These are phyloP conservation scores for Daldinia childiae DNA, from an alignment of 495 filamentous ascomycete species.

Conservation along the genomic window DNA sequence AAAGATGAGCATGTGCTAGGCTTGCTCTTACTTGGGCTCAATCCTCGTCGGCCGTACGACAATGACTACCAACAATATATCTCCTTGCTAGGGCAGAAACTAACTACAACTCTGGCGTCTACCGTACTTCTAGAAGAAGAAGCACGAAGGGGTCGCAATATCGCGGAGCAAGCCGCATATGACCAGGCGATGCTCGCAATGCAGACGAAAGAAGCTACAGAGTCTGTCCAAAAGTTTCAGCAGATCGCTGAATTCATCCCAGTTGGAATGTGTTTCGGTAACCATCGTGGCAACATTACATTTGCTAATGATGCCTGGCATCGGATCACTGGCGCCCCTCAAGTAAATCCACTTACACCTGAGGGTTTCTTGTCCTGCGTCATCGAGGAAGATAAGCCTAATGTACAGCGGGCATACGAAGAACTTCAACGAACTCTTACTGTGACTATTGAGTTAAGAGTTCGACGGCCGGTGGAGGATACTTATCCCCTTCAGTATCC, in stretches of 20 bases:
- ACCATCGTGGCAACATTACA: constrained; percentile 66
- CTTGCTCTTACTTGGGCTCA: constrained; percentile 73
- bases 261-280: constrained; percentile 76
- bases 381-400: constrained; percentile 51
- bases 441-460: constrained; percentile 55
- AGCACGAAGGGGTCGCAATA: constrained; percentile 71
- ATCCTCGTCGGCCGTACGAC: constrained; percentile 74
- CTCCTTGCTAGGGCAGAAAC: constrained; percentile 71
- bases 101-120: constrained; percentile 74
- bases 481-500: constrained; percentile 36
- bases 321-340: constrained; percentile 64
- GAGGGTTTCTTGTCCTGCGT: constrained; percentile 52
- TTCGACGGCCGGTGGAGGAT: constrained; percentile 40
- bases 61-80: constrained; percentile 75
- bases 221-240: constrained; percentile 75
- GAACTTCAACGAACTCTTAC: constrained; percentile 47
- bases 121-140: constrained; percentile 79
- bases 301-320: constrained; percentile 80
- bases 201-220: constrained; percentile 71
- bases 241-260: constrained; percentile 78
- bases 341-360: constrained; percentile 53
- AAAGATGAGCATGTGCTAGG: constrained; percentile 68
- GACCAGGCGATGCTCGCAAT: constrained; percentile 71
- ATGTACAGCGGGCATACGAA: constrained; percentile 47
- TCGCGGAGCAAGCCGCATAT: constrained; percentile 70